Conservation (phyloP, 805 yeast genomes). For the Metschnikowia lachancei region DNA sequence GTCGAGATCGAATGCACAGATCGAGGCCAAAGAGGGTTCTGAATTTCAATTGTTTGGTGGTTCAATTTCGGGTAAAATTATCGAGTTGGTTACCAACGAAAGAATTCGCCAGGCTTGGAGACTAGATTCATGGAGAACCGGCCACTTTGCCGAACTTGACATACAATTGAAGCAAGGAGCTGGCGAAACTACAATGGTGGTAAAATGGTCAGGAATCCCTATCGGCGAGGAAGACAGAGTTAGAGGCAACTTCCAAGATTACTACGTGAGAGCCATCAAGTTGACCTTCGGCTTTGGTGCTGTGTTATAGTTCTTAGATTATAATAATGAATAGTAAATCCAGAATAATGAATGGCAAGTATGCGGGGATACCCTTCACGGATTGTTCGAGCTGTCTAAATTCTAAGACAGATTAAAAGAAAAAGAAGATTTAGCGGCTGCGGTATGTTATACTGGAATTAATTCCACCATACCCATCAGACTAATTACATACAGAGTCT, state of each 20-base stretch:
- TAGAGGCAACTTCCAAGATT: constrained; percentile 78
- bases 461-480: too few relatives aligned
- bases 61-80: constrained; percentile 69
- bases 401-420: too few relatives aligned
- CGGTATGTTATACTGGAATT: too few relatives aligned
- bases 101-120: constrained; percentile 80
- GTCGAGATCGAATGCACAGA: constrained; percentile 71
- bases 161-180: constrained; percentile 71
- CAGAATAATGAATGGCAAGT: not conserved
- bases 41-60: constrained; percentile 81
- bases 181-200: constrained; percentile 80
- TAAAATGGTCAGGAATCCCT: constrained; percentile 84
- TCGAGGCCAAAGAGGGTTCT: constrained; percentile 55
- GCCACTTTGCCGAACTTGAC: constrained; percentile 68
- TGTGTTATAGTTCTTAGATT: constrained; percentile 50
- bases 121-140: constrained; percentile 82
- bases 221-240: constrained; percentile 92
- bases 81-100: constrained; percentile 56
- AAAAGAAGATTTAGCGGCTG: too few relatives aligned
- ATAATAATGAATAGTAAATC: too few relatives aligned
- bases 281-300: constrained; percentile 93
- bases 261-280: constrained; percentile 86
- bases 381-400: too few relatives aligned
- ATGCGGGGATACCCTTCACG: too few relatives aligned
- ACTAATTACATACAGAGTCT: too few relatives aligned